Percentiles rank a stretch among this genome's conserved stretches.
Conservation (phyloP, 768 basidiomycete species). For the Exidia glandulosa region DNA sequence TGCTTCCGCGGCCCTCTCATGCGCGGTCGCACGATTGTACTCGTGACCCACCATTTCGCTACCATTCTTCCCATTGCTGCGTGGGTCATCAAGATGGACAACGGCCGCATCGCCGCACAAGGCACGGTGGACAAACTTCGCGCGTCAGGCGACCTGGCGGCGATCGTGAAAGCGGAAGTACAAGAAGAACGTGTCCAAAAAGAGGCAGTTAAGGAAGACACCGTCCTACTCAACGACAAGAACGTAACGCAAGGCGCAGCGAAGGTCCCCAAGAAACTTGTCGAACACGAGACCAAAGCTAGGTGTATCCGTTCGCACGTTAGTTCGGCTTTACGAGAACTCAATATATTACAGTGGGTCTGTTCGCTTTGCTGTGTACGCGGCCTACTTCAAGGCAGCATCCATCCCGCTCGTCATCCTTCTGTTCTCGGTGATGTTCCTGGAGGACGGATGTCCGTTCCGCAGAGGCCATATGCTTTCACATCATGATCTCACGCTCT, state of each 20-base stretch:
- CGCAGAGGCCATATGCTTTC: no score
- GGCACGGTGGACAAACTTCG: background rate
- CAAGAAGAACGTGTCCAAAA: background rate
- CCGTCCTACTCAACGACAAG: conserved; percentile 1
- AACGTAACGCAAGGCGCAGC: background rate
- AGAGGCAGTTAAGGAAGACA: background rate
- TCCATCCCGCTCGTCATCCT: background rate
- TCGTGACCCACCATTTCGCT: conserved; percentile 24
- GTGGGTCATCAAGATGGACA: background rate
- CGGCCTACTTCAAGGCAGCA: background rate
- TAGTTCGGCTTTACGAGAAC: no score
- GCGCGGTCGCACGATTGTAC: conserved; percentile 21
- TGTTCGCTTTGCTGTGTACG: background rate
- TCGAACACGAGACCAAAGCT: conserved; percentile 40
- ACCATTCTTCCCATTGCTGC: background rate
- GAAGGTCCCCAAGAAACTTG: conserved; percentile 27
- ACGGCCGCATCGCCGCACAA: background rate
- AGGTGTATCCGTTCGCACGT: no score
- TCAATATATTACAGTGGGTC: background rate
- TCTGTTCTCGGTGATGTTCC: background rate
- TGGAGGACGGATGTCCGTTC: background rate
- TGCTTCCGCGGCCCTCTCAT: conserved; percentile 25
- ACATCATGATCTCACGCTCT: no score
- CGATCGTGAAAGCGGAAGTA: background rate
- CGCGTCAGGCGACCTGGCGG: background rate